Base-by-base conservation (phyloP, 768 basidiomycete species). In the Cantharellus cinnabarinus region DNA sequence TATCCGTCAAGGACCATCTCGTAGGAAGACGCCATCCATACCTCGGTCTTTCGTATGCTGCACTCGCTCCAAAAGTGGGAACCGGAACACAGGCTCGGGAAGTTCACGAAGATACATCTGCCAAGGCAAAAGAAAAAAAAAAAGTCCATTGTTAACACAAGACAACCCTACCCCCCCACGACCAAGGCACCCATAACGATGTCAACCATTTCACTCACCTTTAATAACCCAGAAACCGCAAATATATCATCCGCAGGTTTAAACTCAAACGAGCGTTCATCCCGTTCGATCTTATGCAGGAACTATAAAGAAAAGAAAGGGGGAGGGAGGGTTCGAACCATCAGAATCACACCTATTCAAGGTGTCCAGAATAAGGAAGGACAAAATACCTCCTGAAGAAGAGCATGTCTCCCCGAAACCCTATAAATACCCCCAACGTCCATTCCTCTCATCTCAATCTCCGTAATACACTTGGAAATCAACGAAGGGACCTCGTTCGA, bases 51-150 rank as follows among this genome's bases (percentile, higher is more conserved):
- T 84, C 0, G 82, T 80, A 66, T 89, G 80, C 63, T 89, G 84
- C 37, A 85, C 73, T 29, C 91, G 79, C 64, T 95, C 91, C 61
- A 81, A 77, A 15, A 89, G 70, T 5, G 85, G 75, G 65, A 84
- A 85, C 66, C 72, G 82, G 72, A 95, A 94, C 20, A 95, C 74
- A 2, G 91, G 88, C 66, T 95, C 91, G 1, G 90, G 89, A 14
- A 95, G 72, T 66, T 87, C 86, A 58, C 91, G 80, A 34, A 94
- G 73, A 71, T 94, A 86, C 41, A 82, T 70, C 83, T 86, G 57
- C 14, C 4, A 48, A 39, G 20, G n/a, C 4, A 2, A 34, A 50
- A 51, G 2, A 41, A 60, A 29, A n/a, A n/a, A n/a, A n/a, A n/a
- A n/a, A n/a, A n/a, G n/a, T 29, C 14, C 40, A 52, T 40, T 4